Conservation (phyloP, 1,139 yeast genomes). For the Blastobotrys capitulatus region DNA sequence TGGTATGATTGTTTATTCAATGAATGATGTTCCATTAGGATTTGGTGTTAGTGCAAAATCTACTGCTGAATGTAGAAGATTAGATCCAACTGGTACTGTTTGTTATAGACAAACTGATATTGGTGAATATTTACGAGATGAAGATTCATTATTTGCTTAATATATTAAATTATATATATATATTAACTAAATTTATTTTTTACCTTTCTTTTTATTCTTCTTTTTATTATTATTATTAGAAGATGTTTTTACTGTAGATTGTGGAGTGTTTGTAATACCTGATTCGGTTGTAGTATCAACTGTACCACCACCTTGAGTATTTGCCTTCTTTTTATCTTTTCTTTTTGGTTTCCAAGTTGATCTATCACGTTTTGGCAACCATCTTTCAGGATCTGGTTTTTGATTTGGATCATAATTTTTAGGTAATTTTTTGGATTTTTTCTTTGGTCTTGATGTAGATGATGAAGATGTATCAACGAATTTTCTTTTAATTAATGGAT, state of each 20-base stretch:
- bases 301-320: constrained; percentile 63
- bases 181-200: constrained; percentile 20
- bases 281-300: constrained; percentile 47
- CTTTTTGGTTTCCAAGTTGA: constrained; percentile 72
- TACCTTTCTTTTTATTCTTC: constrained; percentile 47
- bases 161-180: background rate
- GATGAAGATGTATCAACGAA: constrained; percentile 10
- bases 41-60: constrained; percentile 94
- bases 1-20: constrained; percentile 84
- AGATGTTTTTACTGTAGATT: constrained; percentile 20
- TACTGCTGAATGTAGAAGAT: constrained; percentile 79
- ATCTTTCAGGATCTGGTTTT: constrained; percentile 64
- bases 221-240: constrained; percentile 37
- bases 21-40: constrained; percentile 91
- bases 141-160: constrained; percentile 87
- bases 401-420: constrained; percentile 38
- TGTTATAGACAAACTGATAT: constrained; percentile 97
- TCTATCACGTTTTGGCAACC: constrained; percentile 87
- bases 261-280: constrained; percentile 23
- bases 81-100: constrained; percentile 91
- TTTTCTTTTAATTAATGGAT: constrained; percentile 31
- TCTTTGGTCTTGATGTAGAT: constrained; percentile 25
- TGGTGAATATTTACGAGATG: constrained; percentile 97
- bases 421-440: constrained; percentile 39
- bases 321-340: constrained; percentile 40